Evolutionary conservation across 805 yeast species (phyloP), one percentile per base, ranked within the genome.

Genomic region (Yueomyces sp.): DNA sequence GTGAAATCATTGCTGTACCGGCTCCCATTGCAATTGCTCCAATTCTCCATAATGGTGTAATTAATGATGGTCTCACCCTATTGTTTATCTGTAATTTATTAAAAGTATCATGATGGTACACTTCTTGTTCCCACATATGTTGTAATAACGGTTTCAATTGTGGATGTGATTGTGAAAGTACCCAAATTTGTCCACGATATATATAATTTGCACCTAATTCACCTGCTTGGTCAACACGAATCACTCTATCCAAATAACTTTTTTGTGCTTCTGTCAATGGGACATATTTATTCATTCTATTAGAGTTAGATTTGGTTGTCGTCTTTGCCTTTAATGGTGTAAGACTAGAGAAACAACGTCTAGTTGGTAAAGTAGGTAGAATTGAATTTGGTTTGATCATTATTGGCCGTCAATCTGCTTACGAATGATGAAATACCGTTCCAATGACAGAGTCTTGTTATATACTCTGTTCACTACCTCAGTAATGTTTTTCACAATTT

Each of bases 41-140:
- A 0, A 75, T 62, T 59, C 84, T 87, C 98, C 98, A 92, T 1
- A 85, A 54, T 1, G 98, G 98, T 0, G 97, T 88, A 37, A 92
- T 63, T 12, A 92, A 54, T 0, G 96, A 85, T 3, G 98, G 98
- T 53, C 98, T 74, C 1, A 88, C 95, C 41, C 96, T 68, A 50
- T 84, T 77, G 46, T 74, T 70, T 1, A 73, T 66, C 59, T 90
- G 97, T 30, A 90, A 66, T 2, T 69, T 62, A 59, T 92, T 82
- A 66, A 92, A 92, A 0, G 95, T 84, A 49, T 74, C 65, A 58
- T 86, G 95, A 56, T 92, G 98, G 52, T 81, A 86, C 34, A 90
- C 71, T 55, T 92, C 98, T 62, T 92, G 97, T 33, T 88, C 95
- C 97, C 97, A 88, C 98, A 92, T 92, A 59, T 92, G 96, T 54